Conservation (phyloP, 257 asterid genomes). For the Leptodermis oblonga region DNA sequence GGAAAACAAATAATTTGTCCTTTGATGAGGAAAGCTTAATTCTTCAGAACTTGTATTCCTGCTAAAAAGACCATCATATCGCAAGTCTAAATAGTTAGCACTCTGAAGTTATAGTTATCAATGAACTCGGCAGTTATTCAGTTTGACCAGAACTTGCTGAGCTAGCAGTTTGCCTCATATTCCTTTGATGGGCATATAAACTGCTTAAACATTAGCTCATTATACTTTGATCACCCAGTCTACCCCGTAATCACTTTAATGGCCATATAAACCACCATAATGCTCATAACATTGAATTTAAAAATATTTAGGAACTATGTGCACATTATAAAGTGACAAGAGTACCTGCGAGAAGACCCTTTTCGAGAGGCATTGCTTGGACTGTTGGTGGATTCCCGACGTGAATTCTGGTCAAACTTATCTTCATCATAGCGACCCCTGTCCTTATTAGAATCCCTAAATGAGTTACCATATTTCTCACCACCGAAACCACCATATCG, state of each 20-base stretch:
- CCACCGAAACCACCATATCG: slow-evolving; percentile 79
- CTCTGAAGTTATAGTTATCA: background rate
- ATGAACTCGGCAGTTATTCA: background rate
- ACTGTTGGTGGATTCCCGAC: slow-evolving; percentile 13
- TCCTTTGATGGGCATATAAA: background rate
- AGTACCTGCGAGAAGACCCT: slow-evolving; percentile 70
- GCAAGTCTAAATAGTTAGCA: background rate
- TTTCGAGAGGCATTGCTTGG: slow-evolving; percentile 36
- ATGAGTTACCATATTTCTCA: slow-evolving; percentile 47
- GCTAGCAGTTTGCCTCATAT: background rate
- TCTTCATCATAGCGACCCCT: slow-evolving; percentile 58
- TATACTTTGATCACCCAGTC: too few species aligned
- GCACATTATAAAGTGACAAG: background rate
- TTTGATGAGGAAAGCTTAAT: background rate
- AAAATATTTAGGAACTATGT: too few species aligned
- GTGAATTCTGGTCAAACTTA: slow-evolving; percentile 42
- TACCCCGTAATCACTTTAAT: background rate
- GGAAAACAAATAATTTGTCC: background rate
- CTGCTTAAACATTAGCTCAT: too few species aligned
- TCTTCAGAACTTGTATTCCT: background rate
- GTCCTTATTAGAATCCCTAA: slow-evolving; percentile 40
- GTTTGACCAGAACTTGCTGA: background rate
- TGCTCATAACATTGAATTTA: background rate
- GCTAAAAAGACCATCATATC: background rate
- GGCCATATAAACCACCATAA: background rate